Base-by-base conservation (phyloP, 352 stramenopile genomes). In the Blastocystis sp. region DNA sequence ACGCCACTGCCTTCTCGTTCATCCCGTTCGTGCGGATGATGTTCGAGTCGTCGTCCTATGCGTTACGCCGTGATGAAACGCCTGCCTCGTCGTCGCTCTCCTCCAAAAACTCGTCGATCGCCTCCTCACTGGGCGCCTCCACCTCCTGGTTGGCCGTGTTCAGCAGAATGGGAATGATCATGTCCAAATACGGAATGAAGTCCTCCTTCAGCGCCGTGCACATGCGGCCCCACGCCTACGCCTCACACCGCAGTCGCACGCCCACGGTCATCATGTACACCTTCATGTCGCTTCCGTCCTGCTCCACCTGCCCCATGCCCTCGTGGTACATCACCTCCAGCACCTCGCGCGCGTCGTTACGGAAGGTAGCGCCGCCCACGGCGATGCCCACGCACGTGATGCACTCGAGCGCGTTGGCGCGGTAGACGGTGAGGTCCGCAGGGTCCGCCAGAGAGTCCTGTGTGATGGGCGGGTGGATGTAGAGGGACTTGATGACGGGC, bases 261-360 rank as follows among this genome's bases (percentile, higher is more conserved):
- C 59, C 19, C 38, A 88, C 78, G 10, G 40, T 65, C 78, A 88
- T 88, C 78, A 88, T 78, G 34, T 56, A 65, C 9, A 76, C 70
- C 67, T 88, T 88, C 78, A 88, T 88, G 28, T 88, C 78, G 28
- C 45, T 66, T 5, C 56, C 62, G 28, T 88, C 78, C n/a, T 40
- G 23, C 28, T 88, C 78, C 21, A 88, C 67, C 48, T 88, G 61
- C 1, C 78, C 78, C 78, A 88, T 76, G n/a, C 78, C 78, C 60
- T 88, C 78, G 28, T 61, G 41, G 38, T 88, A 88, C 78, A 88
- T 88, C 45, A 88, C 67, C 43, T 88, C 78, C 61, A 88, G 43
- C 34, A 88, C 21, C 2, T 88, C 78, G 34, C 78, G 78, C 14
- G 78, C 78, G 45, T 88, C 78, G n/a, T 88, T 65, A 3, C 56